phyloP scores from a whole-genome alignment of 129 eudicot species.

The Erigeron canadensis region DNA sequence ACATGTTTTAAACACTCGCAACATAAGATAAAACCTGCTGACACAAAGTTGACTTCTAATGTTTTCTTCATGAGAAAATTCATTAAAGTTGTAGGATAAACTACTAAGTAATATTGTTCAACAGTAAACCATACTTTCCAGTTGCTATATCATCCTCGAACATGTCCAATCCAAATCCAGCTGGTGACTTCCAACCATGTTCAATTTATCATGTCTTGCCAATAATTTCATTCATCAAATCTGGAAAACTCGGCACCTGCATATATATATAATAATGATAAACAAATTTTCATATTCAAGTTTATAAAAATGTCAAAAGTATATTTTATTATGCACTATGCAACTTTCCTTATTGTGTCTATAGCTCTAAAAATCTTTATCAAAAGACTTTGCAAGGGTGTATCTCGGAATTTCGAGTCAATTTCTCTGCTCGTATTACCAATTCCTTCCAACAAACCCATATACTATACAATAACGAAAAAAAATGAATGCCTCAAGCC shows the following conservation, averaged over 20 bases:
- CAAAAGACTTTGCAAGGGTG: too few relatives aligned
- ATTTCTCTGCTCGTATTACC: too few relatives aligned
- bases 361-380: too few relatives aligned
- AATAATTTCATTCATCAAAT: constrained; percentile 42
- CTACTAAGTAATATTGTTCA: constrained; percentile 27
- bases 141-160: constrained; percentile 24
- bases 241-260: constrained; percentile 79
- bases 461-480: neutral
- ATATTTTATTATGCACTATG: too few relatives aligned
- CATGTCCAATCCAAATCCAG: constrained; percentile 32
- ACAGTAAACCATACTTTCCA: constrained; percentile 23
- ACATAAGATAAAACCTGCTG: neutral
- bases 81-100: constrained; percentile 21
- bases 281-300: neutral
- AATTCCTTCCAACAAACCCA: too few relatives aligned
- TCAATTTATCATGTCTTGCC: constrained; percentile 42
- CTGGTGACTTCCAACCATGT: constrained; percentile 31
- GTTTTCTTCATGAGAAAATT: constrained; percentile 18
- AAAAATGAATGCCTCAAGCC: neutral
- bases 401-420: too few relatives aligned
- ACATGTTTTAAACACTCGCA: neutral
- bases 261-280: neutral
- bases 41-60: constrained; percentile 17
- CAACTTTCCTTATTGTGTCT: too few relatives aligned
- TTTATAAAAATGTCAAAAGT: neutral